A percentile compares a stretch with the other conserved stretches of the same genome.
Evolutionary conservation across 352 stramenopile species (phyloP).

Genomic region (Elongisporangium anandrum): DNA sequence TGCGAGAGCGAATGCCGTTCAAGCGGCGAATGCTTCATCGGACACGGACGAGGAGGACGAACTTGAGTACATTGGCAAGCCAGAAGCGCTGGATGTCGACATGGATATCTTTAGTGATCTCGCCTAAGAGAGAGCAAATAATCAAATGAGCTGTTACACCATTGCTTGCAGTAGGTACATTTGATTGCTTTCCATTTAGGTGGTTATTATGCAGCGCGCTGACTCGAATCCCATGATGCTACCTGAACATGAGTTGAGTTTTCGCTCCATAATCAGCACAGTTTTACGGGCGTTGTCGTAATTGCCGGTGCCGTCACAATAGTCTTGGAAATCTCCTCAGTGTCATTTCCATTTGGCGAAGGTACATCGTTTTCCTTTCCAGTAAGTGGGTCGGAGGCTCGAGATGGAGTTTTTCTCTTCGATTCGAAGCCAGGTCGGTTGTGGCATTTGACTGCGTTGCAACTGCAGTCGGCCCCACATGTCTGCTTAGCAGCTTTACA

Average conservation of each 20-base stretch:
- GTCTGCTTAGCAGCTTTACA: conserved; percentile 41
- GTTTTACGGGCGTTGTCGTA: neutral
- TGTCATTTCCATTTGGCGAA: neutral
- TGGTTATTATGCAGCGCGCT: neutral
- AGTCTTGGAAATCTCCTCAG: neutral
- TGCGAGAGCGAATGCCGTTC: conserved; percentile 8
- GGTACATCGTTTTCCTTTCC: neutral
- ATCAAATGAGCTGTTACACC: conserved; percentile 7
- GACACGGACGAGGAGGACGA: conserved; percentile 80
- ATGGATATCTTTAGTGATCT: conserved; percentile 41
- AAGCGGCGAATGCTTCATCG: conserved; percentile 31
- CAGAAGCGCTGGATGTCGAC: conserved; percentile 25
- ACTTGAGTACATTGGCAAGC: conserved; percentile 38
- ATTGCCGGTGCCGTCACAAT: neutral
- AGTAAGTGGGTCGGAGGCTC: neutral
- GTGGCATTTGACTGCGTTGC: conserved; percentile 48
- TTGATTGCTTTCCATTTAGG: neutral
- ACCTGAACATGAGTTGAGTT: no score
- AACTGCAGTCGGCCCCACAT: conserved; percentile 49
- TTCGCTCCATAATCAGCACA: neutral
- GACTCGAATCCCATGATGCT: neutral
- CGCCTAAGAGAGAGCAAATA: conserved; percentile 12
- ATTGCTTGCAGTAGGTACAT: neutral
- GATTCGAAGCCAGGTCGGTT: conserved; percentile 28
- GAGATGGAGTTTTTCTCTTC: neutral